Evolutionary conservation across 2,329 filamentous ascomycete genomes (phyloP).

Genomic region (Monosporascus sp.): DNA sequence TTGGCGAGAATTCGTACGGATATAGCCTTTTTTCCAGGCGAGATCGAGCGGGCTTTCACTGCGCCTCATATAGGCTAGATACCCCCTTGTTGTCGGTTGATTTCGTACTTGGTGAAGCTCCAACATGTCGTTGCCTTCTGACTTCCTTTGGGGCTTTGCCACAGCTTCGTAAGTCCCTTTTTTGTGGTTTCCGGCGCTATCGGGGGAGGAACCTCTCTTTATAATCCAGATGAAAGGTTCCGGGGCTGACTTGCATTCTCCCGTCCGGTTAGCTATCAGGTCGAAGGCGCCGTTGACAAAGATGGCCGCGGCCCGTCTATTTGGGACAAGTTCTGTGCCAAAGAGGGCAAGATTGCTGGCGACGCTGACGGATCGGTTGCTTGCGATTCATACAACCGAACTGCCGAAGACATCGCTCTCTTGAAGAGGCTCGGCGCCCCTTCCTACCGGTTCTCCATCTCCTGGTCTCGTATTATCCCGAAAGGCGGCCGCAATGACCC

Average conservation of each 20-base stretch:
- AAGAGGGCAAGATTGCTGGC: constrained; percentile 77
- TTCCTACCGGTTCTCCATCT: constrained; percentile 79
- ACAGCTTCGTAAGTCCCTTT: constrained; percentile 58
- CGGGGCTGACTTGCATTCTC: constrained; percentile 9
- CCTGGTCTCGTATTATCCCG: constrained; percentile 80
- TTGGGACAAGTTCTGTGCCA: constrained; percentile 84
- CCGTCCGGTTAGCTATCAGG: constrained; percentile 63
- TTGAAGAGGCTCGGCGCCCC: constrained; percentile 68
- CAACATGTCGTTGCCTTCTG: constrained; percentile 55
- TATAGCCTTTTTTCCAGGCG: constrained; percentile 24
- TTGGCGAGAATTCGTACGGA: constrained; percentile 17
- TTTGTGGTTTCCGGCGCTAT: neutral
- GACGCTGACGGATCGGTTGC: constrained; percentile 69
- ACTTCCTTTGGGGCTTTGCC: constrained; percentile 77
- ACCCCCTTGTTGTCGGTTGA: constrained; percentile 8
- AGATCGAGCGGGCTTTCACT: constrained; percentile 15
- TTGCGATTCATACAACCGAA: constrained; percentile 83
- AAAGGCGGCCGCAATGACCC: constrained; percentile 79
- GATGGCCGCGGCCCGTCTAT: constrained; percentile 79
- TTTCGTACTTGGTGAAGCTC: constrained; percentile 5
- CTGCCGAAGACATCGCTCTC: constrained; percentile 68
- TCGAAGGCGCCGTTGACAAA: constrained; percentile 69
- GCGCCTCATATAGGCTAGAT: constrained; percentile 14
- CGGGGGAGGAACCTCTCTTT: neutral
- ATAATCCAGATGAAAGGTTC: constrained; percentile 1